Base-by-base conservation (phyloP, 805 yeast genomes). In the Myxozyma vanderwaltii region DNA sequence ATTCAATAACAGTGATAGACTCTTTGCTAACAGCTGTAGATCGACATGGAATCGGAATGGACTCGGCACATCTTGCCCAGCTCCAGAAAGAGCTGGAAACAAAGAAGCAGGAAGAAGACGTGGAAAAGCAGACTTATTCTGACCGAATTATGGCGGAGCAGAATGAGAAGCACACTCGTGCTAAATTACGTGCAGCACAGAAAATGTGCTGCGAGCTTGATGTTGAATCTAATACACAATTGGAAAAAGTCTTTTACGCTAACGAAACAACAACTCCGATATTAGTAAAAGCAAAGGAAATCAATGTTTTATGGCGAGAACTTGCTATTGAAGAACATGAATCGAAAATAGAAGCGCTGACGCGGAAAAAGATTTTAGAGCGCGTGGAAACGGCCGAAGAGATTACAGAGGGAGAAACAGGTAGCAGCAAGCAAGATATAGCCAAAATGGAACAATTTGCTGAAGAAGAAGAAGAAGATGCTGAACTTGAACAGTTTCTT, bases 401-500 rank as follows among this genome's bases (percentile, higher is more conserved):
- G 31, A 23, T 29, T 15, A 38, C 29, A 33, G 24, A 31, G 36
- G 58, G 41, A 33, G 47, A 35, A 7, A 27, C n/a, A 10, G 58
- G 24, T 26, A 17, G 36, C 13, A 38, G 17, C 31, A 41, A 46
- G 33, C 38, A 26, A 19, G 45, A 40, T 15, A 36, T 54, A 35
- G 26, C 43, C 2, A 40, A 56, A 54, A 15, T 57, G 40, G 40
- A 38, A 43, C 49, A 21, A 12, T 15, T 8, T 13, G 26, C 31
- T 12, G 39, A 27, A 4, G 40, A 38, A 5, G 53, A 54, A 5
- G 46, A 50, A 29, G 54, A 49, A 23, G 55, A 50, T 21, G 41
- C 62, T 2, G 81, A 79, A 54, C 64, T 75, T 3, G 66, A 65
- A 3, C 46, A 72, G 29, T 73, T 75, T 47, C 63, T 71, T 12